Percentiles rank a stretch among this genome's conserved stretches.
Conservation (phyloP, 2,329 filamentous ascomycete species). For the Fusarium redolens region DNA sequence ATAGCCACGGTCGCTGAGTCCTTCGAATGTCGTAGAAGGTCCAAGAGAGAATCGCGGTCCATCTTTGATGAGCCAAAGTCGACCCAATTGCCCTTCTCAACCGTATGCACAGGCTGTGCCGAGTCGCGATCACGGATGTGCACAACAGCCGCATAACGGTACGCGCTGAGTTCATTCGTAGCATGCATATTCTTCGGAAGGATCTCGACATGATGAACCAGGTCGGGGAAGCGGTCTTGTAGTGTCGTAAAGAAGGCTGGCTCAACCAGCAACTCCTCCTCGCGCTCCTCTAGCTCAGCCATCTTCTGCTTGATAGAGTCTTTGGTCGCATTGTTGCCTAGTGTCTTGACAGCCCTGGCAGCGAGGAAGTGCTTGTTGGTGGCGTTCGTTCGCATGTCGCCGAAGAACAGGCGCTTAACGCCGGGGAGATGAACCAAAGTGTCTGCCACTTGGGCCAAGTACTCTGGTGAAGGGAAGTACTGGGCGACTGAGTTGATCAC, state of each 20-base stretch:
- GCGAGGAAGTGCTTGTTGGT: constrained; percentile 30
- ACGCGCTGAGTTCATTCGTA: not conserved
- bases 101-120: not conserved
- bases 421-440: constrained; percentile 11
- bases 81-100: not conserved
- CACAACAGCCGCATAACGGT: not conserved
- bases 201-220: not conserved
- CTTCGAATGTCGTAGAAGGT: not conserved
- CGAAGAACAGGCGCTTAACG: constrained; percentile 33
- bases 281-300: constrained; percentile 15
- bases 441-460: constrained; percentile 33
- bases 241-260: constrained; percentile 43
- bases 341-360: not conserved
- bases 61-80: not conserved
- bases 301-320: constrained; percentile 10
- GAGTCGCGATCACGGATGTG: not conserved
- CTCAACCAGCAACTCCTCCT: constrained; percentile 41
- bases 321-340: constrained; percentile 7
- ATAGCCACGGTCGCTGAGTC: rapidly evolving
- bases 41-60: not conserved
- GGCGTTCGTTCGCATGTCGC: constrained; percentile 38
- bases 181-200: not conserved
- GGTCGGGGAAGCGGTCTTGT: not conserved
- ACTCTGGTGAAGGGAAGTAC: constrained; percentile 45
- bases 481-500: constrained; percentile 47